Percentiles rank a stretch among this genome's conserved stretches.
Conservation (phyloP, 176 grass and related monocot species). For the Elymus sibiricus region DNA sequence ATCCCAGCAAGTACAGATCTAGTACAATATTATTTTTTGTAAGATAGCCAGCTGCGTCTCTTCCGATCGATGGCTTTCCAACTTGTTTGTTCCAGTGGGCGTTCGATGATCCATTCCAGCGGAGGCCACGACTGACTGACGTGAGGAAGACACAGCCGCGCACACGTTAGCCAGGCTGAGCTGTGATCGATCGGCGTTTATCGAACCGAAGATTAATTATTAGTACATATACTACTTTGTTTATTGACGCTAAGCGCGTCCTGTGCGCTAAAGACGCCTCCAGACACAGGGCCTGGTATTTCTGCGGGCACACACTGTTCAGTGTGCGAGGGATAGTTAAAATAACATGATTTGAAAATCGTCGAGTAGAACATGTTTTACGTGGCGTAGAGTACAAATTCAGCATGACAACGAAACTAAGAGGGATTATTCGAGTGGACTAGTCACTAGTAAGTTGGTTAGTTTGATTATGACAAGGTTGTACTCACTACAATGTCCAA, state of each 20-base stretch:
- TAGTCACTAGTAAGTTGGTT: neutral
- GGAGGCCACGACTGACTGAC: slow-evolving; percentile 8
- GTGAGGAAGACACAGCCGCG: slow-evolving; percentile 26
- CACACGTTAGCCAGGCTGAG: slow-evolving; percentile 24
- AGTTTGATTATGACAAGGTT: neutral
- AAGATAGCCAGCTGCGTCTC: neutral
- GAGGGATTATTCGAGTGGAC: neutral
- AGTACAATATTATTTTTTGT: neutral
- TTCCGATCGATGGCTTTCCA: neutral
- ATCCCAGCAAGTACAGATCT: neutral
- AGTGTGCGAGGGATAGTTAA: neutral
- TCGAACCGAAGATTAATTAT: neutral
- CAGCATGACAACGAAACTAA: neutral
- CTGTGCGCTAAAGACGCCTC: slow-evolving; percentile 22
- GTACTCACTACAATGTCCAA: neutral
- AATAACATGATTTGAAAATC: neutral
- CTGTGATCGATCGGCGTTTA: neutral
- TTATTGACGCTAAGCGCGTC: slow-evolving; percentile 22
- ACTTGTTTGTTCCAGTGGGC: neutral
- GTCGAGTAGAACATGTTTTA: neutral
- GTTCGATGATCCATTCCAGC: neutral
- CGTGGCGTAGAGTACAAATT: neutral
- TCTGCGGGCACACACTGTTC: neutral
- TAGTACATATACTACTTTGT: slow-evolving; percentile 7
- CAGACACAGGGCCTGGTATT: slow-evolving; percentile 2